phyloP scores from a whole-genome alignment of 192 early-diverging fungal species.

The Rhizophlyctis rosea region DNA sequence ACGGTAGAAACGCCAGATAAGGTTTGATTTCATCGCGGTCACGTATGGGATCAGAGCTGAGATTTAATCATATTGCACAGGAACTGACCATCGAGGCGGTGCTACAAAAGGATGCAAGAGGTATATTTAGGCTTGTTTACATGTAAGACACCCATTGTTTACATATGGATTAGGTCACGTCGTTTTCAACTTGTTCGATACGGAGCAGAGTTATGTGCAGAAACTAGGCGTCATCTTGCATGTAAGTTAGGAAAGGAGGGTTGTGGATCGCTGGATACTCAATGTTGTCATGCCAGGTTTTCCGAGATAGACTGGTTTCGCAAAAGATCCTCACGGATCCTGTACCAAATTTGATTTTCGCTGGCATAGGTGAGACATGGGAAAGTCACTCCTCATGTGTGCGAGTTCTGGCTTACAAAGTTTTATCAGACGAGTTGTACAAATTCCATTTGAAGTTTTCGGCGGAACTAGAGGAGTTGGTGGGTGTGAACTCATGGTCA shows the following conservation, averaged over 20 bases:
- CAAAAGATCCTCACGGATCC: slow-evolving; percentile 30
- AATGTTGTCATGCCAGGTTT: slow-evolving; percentile 26
- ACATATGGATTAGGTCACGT: slow-evolving; percentile 32
- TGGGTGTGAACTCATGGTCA: slow-evolving; percentile 31
- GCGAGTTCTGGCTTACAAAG: background rate
- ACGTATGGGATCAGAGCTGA: too few species aligned
- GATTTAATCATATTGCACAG: too few species aligned
- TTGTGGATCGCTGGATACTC: background rate
- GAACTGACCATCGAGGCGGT: slow-evolving; percentile 20
- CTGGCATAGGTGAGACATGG: slow-evolving; percentile 31
- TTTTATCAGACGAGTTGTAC: slow-evolving; percentile 32
- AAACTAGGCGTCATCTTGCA: slow-evolving; percentile 41
- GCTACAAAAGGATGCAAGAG: slow-evolving; percentile 20
- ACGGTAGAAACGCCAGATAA: too few species aligned
- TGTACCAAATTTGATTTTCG: slow-evolving; percentile 42
- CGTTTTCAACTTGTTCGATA: slow-evolving; percentile 41
- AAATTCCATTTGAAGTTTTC: slow-evolving; percentile 35
- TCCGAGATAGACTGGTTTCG: slow-evolving; percentile 29
- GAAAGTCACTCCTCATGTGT: slow-evolving; percentile 1
- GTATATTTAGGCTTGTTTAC: background rate
- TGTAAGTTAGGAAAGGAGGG: slow-evolving; percentile 10
- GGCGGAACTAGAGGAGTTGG: slow-evolving; percentile 35
- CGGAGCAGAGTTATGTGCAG: slow-evolving; percentile 42
- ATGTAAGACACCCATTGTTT: too few species aligned
- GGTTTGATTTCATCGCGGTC: too few species aligned